phyloP scores from a whole-genome alignment of 495 filamentous ascomycete genomes.

The Tuber aestivum region DNA sequence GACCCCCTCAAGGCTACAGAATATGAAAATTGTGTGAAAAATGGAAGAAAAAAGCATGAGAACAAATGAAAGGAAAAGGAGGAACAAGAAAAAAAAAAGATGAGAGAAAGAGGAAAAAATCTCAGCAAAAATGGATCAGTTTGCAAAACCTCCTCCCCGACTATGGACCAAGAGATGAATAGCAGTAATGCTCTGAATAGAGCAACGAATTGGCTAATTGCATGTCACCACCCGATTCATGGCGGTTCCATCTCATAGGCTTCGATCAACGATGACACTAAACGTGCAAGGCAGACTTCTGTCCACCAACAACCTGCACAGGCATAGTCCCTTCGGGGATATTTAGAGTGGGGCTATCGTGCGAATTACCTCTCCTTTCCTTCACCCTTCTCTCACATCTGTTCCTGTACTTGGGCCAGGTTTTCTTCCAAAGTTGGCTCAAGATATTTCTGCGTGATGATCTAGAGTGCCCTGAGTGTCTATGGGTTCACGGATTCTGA shows the following conservation, averaged over 20 bases:
- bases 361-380: conserved; percentile 31
- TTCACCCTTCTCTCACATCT: conserved; percentile 13
- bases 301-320: conserved; percentile 34
- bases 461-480: conserved; percentile 19
- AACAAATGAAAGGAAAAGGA: conserved; percentile 28
- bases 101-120: conserved; percentile 1
- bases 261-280: conserved; percentile 18
- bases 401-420: conserved; percentile 8
- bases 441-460: conserved; percentile 14
- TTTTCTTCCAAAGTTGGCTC: conserved; percentile 21
- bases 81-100: conserved; percentile 9
- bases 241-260: conserved; percentile 14
- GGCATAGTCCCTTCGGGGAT: conserved; percentile 26
- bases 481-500: conserved; percentile 34
- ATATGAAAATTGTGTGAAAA: not conserved
- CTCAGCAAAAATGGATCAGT: conserved; percentile 13
- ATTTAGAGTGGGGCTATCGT: conserved; percentile 22
- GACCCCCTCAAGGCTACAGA: conserved; percentile 3
- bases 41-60: conserved; percentile 4
- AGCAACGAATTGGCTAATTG: conserved; percentile 29
- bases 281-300: conserved; percentile 21
- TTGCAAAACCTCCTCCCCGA: conserved; percentile 40
- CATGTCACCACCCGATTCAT: not conserved
- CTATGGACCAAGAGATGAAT: conserved; percentile 26
- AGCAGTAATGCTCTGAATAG: conserved; percentile 7